phyloP scores from a whole-genome alignment of 306 rosid species.

The Malus fusca region DNA sequence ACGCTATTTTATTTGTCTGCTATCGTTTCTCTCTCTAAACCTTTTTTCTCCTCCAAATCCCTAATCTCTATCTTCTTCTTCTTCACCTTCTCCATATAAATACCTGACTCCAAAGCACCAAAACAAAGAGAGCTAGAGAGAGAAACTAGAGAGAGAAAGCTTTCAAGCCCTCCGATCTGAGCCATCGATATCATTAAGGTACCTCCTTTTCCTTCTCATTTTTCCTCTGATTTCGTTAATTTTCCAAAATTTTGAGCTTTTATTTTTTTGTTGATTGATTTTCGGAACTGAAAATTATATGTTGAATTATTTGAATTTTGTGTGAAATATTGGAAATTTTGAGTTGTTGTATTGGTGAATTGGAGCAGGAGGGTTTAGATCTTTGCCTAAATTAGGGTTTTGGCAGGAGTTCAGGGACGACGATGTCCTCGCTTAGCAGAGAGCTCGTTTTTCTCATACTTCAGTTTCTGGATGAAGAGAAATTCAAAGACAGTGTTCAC shows the following conservation, averaged over 20 bases:
- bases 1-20: constrained; percentile 85
- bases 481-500: constrained; percentile 95
- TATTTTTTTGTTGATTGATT: background rate
- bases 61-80: constrained; percentile 35
- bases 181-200: constrained; percentile 36
- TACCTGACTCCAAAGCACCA: constrained; percentile 36
- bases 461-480: constrained; percentile 98
- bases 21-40: constrained; percentile 34
- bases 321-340: constrained; percentile 26
- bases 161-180: constrained; percentile 64
- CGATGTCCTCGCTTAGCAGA: constrained; percentile 97
- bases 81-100: constrained; percentile 49
- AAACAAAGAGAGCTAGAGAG: constrained; percentile 47
- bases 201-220: constrained; percentile 15
- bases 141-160: constrained; percentile 63
- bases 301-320: background rate
- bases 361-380: constrained; percentile 55
- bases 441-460: constrained; percentile 98
- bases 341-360: constrained; percentile 33
- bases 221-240: constrained; percentile 7
- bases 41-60: constrained; percentile 62
- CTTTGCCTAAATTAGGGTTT: constrained; percentile 22
- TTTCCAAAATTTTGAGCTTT: background rate
- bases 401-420: constrained; percentile 31
- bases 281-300: background rate